A percentile compares a stretch with the other conserved stretches of the same genome.
Conservation (phyloP, 2,329 filamentous ascomycete genomes). For the Exserohilum rostratum region DNA sequence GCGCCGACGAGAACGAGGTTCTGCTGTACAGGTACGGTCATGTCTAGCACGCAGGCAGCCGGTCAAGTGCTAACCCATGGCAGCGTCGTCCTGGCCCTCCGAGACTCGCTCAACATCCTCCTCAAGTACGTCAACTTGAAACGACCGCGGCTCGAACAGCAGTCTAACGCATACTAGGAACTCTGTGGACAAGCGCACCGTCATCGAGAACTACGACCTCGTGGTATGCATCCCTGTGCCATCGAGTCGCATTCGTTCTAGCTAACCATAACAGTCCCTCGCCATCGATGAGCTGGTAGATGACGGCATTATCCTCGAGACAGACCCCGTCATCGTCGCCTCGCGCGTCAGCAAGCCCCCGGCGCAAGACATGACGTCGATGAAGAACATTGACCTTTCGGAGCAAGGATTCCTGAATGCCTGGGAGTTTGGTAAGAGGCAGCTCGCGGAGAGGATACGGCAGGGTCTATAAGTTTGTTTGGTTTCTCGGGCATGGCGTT, state of each 20-base stretch:
- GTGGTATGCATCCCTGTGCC: slow-evolving; percentile 55
- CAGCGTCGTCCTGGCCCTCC: slow-evolving; percentile 83
- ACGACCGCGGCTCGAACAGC: neutral
- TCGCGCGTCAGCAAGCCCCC: slow-evolving; percentile 92
- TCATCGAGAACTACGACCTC: slow-evolving; percentile 98
- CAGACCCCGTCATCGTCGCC: slow-evolving; percentile 91
- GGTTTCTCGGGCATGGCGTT: slow-evolving; percentile 35
- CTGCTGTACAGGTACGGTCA: slow-evolving; percentile 73
- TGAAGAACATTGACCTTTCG: slow-evolving; percentile 93
- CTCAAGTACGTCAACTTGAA: slow-evolving; percentile 73
- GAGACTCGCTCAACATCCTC: slow-evolving; percentile 86
- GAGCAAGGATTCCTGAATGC: slow-evolving; percentile 95
- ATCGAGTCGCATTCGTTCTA: neutral
- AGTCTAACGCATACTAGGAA: slow-evolving; percentile 63
- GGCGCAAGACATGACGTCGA: slow-evolving; percentile 81
- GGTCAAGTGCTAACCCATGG: slow-evolving; percentile 17
- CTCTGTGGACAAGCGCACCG: slow-evolving; percentile 95
- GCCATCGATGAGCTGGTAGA: slow-evolving; percentile 80
- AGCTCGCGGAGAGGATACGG: slow-evolving; percentile 87
- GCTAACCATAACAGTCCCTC: slow-evolving; percentile 84
- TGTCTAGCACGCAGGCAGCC: neutral
- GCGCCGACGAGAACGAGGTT: slow-evolving; percentile 92
- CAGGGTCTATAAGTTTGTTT: slow-evolving; percentile 61
- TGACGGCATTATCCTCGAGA: slow-evolving; percentile 90
- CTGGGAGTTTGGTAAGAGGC: slow-evolving; percentile 90